phyloP scores from a whole-genome alignment of 768 basidiomycete genomes.

The Hygrocybe coccinea region DNA sequence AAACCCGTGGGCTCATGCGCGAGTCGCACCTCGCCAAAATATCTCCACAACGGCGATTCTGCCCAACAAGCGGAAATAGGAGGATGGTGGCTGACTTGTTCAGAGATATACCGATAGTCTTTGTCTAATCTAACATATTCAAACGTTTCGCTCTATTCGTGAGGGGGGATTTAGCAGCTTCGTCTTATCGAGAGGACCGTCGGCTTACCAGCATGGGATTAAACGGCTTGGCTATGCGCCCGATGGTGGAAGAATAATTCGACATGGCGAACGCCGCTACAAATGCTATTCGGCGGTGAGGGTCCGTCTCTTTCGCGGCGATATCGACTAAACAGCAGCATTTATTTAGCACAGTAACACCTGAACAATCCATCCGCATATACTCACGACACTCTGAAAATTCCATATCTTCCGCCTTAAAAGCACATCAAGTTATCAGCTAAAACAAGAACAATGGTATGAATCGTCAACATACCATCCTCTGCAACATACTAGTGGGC shows the following conservation, averaged over 20 bases:
- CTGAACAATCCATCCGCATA: background rate
- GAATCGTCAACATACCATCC: slow-evolving; percentile 57
- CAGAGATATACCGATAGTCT: slow-evolving; percentile 88
- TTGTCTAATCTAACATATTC: slow-evolving; percentile 87
- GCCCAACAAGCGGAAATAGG: slow-evolving; percentile 96
- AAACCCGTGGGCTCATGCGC: background rate
- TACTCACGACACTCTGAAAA: slow-evolving; percentile 84
- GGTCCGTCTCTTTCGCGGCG: slow-evolving; percentile 70
- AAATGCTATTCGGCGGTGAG: slow-evolving; percentile 79
- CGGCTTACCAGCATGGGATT: slow-evolving; percentile 84
- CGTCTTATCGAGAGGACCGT: background rate
- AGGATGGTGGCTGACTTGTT: slow-evolving; percentile 97
- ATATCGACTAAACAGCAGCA: slow-evolving; percentile 62
- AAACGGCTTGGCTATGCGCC: slow-evolving; percentile 94
- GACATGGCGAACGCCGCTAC: slow-evolving; percentile 98
- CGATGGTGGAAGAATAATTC: slow-evolving; percentile 94
- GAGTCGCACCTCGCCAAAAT: slow-evolving; percentile 71
- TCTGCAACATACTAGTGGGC: slow-evolving; percentile 93
- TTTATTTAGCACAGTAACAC: slow-evolving; percentile 5
- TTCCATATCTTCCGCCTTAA: slow-evolving; percentile 90
- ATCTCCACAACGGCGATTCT: slow-evolving; percentile 84
- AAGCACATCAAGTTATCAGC: slow-evolving; percentile 5
- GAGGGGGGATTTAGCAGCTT: background rate
- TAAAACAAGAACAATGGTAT: background rate
- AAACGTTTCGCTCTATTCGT: slow-evolving; percentile 79